Percentiles rank a stretch among this genome's conserved stretches.
These are phyloP conservation scores for Fusarium nelsonii DNA, from an alignment of 2,329 filamentous ascomycete genomes.

Conservation along the genomic window DNA sequence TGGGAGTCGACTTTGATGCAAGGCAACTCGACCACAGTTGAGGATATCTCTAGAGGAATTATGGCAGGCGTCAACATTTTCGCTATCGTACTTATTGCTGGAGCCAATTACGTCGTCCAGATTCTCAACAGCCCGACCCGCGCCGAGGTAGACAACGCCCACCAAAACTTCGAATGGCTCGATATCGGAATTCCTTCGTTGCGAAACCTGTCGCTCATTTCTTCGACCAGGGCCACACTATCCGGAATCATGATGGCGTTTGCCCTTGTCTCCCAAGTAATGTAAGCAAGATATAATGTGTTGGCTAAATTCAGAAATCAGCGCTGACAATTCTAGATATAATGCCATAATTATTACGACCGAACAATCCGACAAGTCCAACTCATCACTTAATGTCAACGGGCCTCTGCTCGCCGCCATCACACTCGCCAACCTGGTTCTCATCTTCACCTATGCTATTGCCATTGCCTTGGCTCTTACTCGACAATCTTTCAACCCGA, in stretches of 20 bases:
- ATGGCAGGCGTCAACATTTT: conserved; percentile 61
- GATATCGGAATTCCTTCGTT: conserved; percentile 67
- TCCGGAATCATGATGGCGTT: conserved; percentile 56
- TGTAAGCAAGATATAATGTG: conserved; percentile 55
- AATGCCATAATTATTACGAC: conserved; percentile 64
- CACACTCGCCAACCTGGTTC: conserved; percentile 58
- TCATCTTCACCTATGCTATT: conserved; percentile 57
- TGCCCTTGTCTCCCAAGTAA: conserved; percentile 62
- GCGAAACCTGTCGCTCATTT: conserved; percentile 61
- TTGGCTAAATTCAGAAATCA: background rate
- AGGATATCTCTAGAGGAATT: conserved; percentile 56
- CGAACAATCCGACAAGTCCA: conserved; percentile 22
- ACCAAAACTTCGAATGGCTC: conserved; percentile 61
- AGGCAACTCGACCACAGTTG: conserved; percentile 55
- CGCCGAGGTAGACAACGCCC: conserved; percentile 61
- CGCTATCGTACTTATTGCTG: conserved; percentile 59
- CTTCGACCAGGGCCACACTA: conserved; percentile 55
- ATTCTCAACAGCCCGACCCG: conserved; percentile 67
- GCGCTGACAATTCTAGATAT: conserved; percentile 55
- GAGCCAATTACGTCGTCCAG: conserved; percentile 67
- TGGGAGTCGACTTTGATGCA: conserved; percentile 55
- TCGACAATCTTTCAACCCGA: conserved; percentile 55
- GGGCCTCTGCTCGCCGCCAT: conserved; percentile 55
- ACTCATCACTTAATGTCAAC: conserved; percentile 55
- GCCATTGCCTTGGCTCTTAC: conserved; percentile 56